Conservation (phyloP, 495 filamentous ascomycete genomes). For the Tricharina praecox region DNA sequence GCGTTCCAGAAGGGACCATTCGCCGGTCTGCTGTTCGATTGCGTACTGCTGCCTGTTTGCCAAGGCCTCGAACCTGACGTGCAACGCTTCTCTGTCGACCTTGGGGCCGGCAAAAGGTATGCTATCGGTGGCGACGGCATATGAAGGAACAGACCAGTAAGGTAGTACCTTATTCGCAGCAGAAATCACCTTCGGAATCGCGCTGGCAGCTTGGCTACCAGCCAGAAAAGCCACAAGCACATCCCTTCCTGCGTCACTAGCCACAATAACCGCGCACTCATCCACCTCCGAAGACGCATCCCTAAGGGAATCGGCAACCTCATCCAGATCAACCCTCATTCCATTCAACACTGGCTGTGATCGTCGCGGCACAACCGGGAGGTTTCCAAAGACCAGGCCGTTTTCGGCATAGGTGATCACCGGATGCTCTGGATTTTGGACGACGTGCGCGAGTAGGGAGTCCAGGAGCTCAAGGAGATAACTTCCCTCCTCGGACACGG, state of each 20-base stretch:
- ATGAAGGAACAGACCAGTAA: slow-evolving; percentile 21
- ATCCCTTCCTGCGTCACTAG: slow-evolving; percentile 8
- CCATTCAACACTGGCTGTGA: slow-evolving; percentile 15
- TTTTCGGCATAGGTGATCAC: slow-evolving; percentile 35
- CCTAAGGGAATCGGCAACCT: slow-evolving; percentile 10
- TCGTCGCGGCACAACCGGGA: slow-evolving; percentile 4
- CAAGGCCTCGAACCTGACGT: slow-evolving; percentile 10
- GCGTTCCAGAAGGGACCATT: slow-evolving; percentile 33
- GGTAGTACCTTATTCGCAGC: slow-evolving; percentile 7
- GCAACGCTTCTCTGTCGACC: slow-evolving; percentile 10
- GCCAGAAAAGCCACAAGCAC: slow-evolving; percentile 12
- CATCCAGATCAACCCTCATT: slow-evolving; percentile 16
- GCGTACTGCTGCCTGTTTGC: slow-evolving; percentile 9
- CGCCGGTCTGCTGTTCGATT: slow-evolving; percentile 5
- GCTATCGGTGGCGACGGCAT: slow-evolving; percentile 12
- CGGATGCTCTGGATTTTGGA: slow-evolving; percentile 31
- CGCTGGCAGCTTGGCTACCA: background rate
- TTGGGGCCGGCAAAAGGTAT: slow-evolving; percentile 8
- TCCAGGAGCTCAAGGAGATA: slow-evolving; percentile 40
- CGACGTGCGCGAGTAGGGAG: slow-evolving; percentile 35
- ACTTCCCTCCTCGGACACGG: slow-evolving; percentile 28
- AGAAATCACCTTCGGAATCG: background rate
- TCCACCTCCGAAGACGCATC: background rate
- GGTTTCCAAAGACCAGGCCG: slow-evolving; percentile 27
- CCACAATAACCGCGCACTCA: slow-evolving; percentile 13